Percentiles rank a stretch among this genome's conserved stretches.
Evolutionary conservation across 1,284 basidiomycete species (phyloP).

Genomic region (Cryptococcus sp.): DNA sequence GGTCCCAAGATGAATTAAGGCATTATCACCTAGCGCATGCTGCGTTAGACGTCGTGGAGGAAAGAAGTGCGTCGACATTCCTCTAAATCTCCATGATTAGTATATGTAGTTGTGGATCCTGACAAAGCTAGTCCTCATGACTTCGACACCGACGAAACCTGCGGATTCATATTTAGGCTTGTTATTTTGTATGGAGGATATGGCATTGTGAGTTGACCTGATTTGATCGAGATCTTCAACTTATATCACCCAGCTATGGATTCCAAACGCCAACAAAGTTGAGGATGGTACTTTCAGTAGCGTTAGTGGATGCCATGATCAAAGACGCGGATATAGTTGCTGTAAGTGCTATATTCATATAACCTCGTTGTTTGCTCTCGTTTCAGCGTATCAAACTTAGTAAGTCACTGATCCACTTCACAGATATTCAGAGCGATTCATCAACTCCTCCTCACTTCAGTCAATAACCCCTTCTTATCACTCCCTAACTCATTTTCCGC

Average conservation of each 20-base stretch:
- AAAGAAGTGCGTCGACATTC: constrained; percentile 36
- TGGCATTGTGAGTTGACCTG: constrained; percentile 41
- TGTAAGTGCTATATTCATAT: constrained; percentile 13
- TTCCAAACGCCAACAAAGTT: constrained; percentile 45
- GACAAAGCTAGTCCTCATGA: constrained; percentile 35
- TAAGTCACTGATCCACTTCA: neutral
- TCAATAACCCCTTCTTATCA: constrained; percentile 42
- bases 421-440: constrained; percentile 45
- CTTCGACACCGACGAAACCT: constrained; percentile 36
- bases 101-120: neutral
- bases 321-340: constrained; percentile 47
- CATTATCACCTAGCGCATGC: constrained; percentile 47
- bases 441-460: constrained; percentile 35
- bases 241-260: constrained; percentile 35
- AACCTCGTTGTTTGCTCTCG: neutral
- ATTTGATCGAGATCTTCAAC: neutral
- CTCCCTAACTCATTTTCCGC: constrained; percentile 30
- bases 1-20: constrained; percentile 38
- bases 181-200: constrained; percentile 48
- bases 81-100: neutral
- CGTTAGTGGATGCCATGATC: constrained; percentile 46
- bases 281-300: constrained; percentile 44
- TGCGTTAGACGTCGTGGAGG: constrained; percentile 46
- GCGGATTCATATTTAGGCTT: constrained; percentile 45
- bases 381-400: neutral